A percentile compares a stretch with the other conserved stretches of the same genome.
These are phyloP conservation scores for Entomortierella lignicola DNA, from an alignment of 192 early-diverging fungal genomes.

Conservation along the genomic window DNA sequence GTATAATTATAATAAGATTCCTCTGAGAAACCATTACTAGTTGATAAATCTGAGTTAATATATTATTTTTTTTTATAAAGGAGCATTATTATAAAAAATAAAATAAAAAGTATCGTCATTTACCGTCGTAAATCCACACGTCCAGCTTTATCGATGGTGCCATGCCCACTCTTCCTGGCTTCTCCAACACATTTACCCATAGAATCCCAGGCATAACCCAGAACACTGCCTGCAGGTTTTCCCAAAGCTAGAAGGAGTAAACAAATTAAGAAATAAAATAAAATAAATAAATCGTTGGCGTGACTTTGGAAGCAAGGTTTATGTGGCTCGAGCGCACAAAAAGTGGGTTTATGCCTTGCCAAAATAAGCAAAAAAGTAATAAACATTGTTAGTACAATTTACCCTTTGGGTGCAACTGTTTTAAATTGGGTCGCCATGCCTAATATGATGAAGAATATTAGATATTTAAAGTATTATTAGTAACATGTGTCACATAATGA, in stretches of 20 bases:
- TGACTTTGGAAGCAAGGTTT: no score
- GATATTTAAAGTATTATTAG: no score
- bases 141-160: conserved; percentile 24
- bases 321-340: no score
- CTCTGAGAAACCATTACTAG: conserved; percentile 52
- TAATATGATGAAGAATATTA: conserved; percentile 1
- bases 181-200: conserved; percentile 20
- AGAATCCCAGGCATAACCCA: conserved; percentile 43
- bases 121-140: conserved; percentile 45
- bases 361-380: no score
- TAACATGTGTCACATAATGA: no score
- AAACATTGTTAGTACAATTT: conserved; percentile 15
- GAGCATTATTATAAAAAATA: no score
- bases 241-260: conserved; percentile 54
- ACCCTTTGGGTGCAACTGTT: conserved; percentile 54
- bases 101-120: no score
- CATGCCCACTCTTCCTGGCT: conserved; percentile 4
- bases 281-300: not conserved
- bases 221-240: conserved; percentile 16
- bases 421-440: conserved; percentile 50
- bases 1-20: conserved; percentile 57
- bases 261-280: not conserved
- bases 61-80: no score
- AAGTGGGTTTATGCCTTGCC: no score
- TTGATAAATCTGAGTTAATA: not conserved